Base-by-base conservation (phyloP, 768 basidiomycete species). In the Boletus pseudopeckii region DNA sequence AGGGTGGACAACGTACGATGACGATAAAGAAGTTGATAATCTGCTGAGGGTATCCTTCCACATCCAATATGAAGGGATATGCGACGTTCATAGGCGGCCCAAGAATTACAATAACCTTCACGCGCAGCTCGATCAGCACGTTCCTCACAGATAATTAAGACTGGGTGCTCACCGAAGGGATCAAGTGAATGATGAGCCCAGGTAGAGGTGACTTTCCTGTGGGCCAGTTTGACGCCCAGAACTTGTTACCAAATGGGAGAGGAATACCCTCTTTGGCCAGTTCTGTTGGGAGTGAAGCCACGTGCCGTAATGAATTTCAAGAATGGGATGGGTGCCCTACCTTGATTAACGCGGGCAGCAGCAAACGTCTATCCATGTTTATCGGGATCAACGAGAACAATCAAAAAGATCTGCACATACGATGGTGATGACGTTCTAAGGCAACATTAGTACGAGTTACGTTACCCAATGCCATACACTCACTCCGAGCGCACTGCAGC, bases 171-270 rank as follows among this genome's bases (percentile, higher is more conserved):
- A 75, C 79, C 0, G 82, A 80, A 20, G 80, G 75, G 37, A 82
- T 80, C 26, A 83, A 59, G 47, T 83, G 79, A 6, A 84, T 72
- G 45, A 83, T 76, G 4, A 83, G 72, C 0, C 80, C 82, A 0
- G 81, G 80, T 24, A 83, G 62, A 0, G 82, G 82, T 0, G 82
- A 78, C 56, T 78, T 78, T 7, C 81, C 79, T 2, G 78, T 80
- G 1, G 81, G 81, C 81, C 80, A 82, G 60, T 83, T 84, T 1
- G 80, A 80, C 1, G 82, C 82, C 82, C 81, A 82, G 59, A 84
- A 80, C 24, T 65, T 74, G 57, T 79, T 83, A 3, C 80, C 80
- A 48, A 82, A 82, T 0, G 82, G 81, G 0, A 84, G 72, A 11
- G 81, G 82, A n/a, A 84, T 70, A 1, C 82, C 82, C 61, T 82